Conservation (phyloP, 140 eudicot genomes). For the Ambrosia hybrid region DNA sequence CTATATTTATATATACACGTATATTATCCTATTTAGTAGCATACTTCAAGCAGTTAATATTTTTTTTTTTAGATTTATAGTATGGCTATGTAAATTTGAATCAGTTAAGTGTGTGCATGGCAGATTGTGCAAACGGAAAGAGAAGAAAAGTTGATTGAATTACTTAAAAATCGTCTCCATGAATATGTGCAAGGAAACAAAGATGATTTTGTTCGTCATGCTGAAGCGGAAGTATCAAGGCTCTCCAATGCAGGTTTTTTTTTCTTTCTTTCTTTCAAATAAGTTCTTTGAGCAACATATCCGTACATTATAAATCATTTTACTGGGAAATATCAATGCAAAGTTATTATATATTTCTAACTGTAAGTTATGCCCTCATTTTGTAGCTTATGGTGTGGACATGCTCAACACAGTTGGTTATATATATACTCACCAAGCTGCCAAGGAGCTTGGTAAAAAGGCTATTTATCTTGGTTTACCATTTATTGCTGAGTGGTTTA, state of each 20-base stretch:
- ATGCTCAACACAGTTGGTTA: constrained; percentile 96
- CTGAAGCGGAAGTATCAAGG: constrained; percentile 86
- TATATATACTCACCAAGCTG: constrained; percentile 81
- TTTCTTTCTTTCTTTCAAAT: no score
- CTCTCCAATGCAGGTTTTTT: constrained; percentile 83
- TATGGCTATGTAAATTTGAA: constrained; percentile 16
- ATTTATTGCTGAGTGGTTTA: constrained; percentile 96
- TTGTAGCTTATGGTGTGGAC: constrained; percentile 90
- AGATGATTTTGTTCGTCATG: constrained; percentile 63
- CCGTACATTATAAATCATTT: neutral
- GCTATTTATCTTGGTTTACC: constrained; percentile 87
- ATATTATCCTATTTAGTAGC: neutral
- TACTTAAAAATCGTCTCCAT: constrained; percentile 66
- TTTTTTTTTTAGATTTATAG: neutral
- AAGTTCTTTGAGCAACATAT: neutral
- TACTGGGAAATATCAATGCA: neutral
- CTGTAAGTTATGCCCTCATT: constrained; percentile 1
- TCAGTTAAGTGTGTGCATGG: constrained; percentile 2
- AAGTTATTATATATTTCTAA: neutral
- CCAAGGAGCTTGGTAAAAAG: constrained; percentile 95
- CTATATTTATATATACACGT: no score
- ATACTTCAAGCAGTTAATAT: neutral
- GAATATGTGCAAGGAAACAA: constrained; percentile 83
- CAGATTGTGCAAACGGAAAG: constrained; percentile 92
- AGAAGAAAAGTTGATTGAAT: constrained; percentile 74